A percentile compares a stretch with the other conserved stretches of the same genome.
Evolutionary conservation across 2,329 filamentous ascomycete genomes (phyloP).

Genomic region (Orbilia blumenaviensis): DNA sequence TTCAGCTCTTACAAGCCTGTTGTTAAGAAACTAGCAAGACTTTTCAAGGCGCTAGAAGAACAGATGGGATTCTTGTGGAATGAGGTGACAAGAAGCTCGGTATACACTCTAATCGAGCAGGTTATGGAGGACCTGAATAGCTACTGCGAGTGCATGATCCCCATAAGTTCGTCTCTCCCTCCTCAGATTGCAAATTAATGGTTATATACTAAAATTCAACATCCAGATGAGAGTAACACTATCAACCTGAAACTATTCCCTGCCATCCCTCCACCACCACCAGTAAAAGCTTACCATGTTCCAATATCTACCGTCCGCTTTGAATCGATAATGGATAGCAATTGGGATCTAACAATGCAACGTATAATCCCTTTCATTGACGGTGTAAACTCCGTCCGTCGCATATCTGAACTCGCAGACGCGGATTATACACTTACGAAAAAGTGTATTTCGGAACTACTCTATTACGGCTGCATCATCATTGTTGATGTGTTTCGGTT

Average conservation of each 20-base stretch:
- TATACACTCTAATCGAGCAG: slow-evolving; percentile 84
- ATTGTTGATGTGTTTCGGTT: slow-evolving; percentile 97
- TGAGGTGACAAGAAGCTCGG: slow-evolving; percentile 69
- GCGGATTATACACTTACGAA: slow-evolving; percentile 87
- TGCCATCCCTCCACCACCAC: slow-evolving; percentile 77
- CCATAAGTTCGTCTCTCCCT: slow-evolving; percentile 73
- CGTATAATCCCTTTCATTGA: slow-evolving; percentile 87
- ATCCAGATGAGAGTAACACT: slow-evolving; percentile 84
- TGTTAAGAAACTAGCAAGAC: slow-evolving; percentile 81
- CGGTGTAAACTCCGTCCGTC: slow-evolving; percentile 86
- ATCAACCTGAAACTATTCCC: slow-evolving; percentile 97
- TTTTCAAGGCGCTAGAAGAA: slow-evolving; percentile 90
- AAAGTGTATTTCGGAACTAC: slow-evolving; percentile 83
- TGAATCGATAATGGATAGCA: slow-evolving; percentile 66
- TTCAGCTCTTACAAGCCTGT: slow-evolving; percentile 83
- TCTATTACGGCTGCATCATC: slow-evolving; percentile 91
- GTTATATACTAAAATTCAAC: neutral
- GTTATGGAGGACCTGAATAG: slow-evolving; percentile 90
- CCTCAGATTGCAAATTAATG: neutral
- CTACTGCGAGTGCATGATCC: slow-evolving; percentile 98
- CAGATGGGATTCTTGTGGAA: slow-evolving; percentile 83
- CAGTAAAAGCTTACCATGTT: slow-evolving; percentile 87
- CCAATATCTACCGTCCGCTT: slow-evolving; percentile 75
- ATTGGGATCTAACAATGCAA: slow-evolving; percentile 74
- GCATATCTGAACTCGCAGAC: slow-evolving; percentile 84